These are phyloP conservation scores for Gonapodya sp. DNA, from an alignment of 192 early-diverging fungal species.

Conservation along the genomic window DNA sequence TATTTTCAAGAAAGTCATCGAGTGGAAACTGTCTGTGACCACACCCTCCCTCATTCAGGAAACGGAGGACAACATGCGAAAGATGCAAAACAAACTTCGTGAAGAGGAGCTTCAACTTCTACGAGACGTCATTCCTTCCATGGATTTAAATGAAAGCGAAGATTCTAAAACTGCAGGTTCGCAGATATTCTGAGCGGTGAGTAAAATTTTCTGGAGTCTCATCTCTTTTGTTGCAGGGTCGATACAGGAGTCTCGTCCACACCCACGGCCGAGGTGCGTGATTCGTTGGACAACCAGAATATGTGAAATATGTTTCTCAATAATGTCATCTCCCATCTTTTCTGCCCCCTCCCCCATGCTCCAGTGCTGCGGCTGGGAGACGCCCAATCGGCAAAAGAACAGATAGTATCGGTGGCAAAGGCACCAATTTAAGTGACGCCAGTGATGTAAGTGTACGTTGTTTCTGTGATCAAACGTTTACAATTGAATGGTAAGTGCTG, in stretches of 20 bases:
- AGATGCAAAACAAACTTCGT: slow-evolving; percentile 36
- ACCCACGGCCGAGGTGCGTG: not conserved
- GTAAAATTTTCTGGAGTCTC: no score
- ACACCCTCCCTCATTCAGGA: not conserved
- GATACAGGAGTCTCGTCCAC: not conserved
- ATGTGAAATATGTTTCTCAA: not conserved
- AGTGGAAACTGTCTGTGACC: not conserved
- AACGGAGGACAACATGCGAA: not conserved
- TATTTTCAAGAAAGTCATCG: not conserved
- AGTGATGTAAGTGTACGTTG: not conserved
- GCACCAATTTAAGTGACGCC: not conserved
- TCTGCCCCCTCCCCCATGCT: no score
- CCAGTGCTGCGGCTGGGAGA: not conserved
- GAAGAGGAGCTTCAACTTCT: slow-evolving; percentile 44
- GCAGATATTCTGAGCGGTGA: no score
- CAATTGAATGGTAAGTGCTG: no score
- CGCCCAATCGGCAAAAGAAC: not conserved
- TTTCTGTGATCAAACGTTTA: not conserved
- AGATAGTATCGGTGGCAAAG: not conserved
- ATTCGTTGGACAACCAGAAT: no score
- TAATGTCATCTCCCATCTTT: not conserved
- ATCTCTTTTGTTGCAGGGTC: no score
- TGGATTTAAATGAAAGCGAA: not conserved
- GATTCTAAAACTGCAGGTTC: not conserved
- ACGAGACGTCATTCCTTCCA: slow-evolving; percentile 25